A percentile compares a stretch with the other conserved stretches of the same genome.
phyloP scores from a whole-genome alignment of 441 rosid genomes.

The Euphorbia neoarborescens region DNA sequence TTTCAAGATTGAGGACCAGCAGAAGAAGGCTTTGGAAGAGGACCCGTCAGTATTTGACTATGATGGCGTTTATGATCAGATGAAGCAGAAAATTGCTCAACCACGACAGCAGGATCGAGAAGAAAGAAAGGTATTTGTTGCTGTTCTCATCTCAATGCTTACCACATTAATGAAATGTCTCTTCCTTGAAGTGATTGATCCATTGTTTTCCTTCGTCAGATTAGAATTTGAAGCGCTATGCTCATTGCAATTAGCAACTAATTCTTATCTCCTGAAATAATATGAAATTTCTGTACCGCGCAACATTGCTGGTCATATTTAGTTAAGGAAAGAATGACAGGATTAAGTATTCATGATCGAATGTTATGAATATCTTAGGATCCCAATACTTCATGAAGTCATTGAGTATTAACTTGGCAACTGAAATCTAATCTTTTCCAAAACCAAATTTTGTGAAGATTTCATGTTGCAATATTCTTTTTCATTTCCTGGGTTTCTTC shows the following conservation, averaged over 20 bases:
- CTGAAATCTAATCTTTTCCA: not conserved
- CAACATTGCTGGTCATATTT: not conserved
- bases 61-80: constrained; percentile 76
- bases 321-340: not conserved
- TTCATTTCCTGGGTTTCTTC: not conserved
- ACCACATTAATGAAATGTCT: not conserved
- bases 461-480: not conserved
- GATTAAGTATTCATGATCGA: not conserved
- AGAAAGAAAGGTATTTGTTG: constrained; percentile 51
- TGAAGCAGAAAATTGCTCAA: constrained; percentile 53
- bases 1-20: constrained; percentile 64
- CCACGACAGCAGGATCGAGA: constrained; percentile 50
- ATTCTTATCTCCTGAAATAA: not conserved
- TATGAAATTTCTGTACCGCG: not conserved
- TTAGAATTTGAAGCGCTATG: not conserved
- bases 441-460: not conserved
- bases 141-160: not conserved
- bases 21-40: constrained; percentile 72
- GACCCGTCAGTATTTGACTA: constrained; percentile 85
- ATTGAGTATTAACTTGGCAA: not conserved
- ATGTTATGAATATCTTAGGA: not conserved
- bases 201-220: not conserved
- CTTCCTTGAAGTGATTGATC: not conserved
- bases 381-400: not conserved
- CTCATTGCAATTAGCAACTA: not conserved